Base-by-base conservation (phyloP, 176 grass and related monocot species). In the Carex myosuroides region DNA sequence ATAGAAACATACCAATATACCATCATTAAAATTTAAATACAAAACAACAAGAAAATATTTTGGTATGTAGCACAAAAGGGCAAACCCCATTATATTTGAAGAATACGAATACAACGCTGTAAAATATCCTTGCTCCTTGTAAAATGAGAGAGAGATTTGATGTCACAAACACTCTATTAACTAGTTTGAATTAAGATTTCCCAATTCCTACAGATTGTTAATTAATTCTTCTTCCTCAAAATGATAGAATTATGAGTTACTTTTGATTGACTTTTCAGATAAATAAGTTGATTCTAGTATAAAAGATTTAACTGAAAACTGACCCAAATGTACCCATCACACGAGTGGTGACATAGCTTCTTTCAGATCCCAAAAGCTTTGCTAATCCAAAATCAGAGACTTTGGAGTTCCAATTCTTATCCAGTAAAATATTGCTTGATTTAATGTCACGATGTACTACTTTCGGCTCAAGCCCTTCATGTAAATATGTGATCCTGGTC, bases 291-390 rank as follows among this genome's bases (percentile, higher is more conserved):
- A 53, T 74, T 54, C 1, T 14, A 50, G n/a, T 82, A 48, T 65
- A 52, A 50, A 65, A 41, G 20, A 55, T 59, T 13, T 7, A 60
- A 80, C 62, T 67, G 24, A 26, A 64, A 37, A 6, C 67, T 62
- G 59, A 96, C 91, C 94, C 94, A 44, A 97, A 97, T 56, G 94
- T 97, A 0, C 94, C 94, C 94, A 97, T 97, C 8, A 97, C 94
- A 8, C 94, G 87, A 13, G 94, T 97, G 12, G 94, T 97, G 82
- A 97, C 86, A 29, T 90, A 97, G 84, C 90, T 97, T 70, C 91
- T 97, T 63, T 93, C 94, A 0, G 94, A 93, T 0, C 94, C 94
- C 13, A 97, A 85, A 80, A 97, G 91, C 91, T 97, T 97, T 66
- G 94, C 94, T 21, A 97, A 89, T 70, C 94, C 94, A 53, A 97